Percentiles rank a stretch among this genome's conserved stretches.
Conservation (phyloP, 2,329 filamentous ascomycete genomes). For the Fusarium liriodendri region DNA sequence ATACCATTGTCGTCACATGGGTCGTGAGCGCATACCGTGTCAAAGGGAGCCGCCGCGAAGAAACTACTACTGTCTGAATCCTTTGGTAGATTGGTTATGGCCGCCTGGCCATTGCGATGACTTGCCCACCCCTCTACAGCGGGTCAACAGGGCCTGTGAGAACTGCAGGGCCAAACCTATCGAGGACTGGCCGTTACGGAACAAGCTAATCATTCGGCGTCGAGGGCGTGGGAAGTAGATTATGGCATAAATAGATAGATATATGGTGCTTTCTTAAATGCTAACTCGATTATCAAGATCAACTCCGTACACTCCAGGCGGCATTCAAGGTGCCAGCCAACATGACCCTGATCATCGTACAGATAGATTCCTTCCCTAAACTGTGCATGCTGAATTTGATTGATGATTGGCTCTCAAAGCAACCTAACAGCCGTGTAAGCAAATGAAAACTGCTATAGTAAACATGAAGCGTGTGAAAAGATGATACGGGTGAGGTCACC, state of each 20-base stretch:
- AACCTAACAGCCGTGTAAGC: slow-evolving; percentile 24
- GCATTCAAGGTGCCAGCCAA: slow-evolving; percentile 11
- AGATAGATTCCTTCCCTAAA: slow-evolving; percentile 18
- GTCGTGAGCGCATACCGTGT: slow-evolving; percentile 15
- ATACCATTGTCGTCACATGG: slow-evolving; percentile 39
- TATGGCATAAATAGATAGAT: slow-evolving; percentile 17
- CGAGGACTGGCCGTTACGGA: not conserved
- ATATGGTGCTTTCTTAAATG: slow-evolving; percentile 22
- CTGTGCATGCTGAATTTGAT: slow-evolving; percentile 29
- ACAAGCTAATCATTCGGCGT: not conserved
- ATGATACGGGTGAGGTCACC: slow-evolving; percentile 23
- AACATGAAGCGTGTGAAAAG: slow-evolving; percentile 29
- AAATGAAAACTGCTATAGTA: slow-evolving; percentile 23
- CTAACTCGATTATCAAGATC: slow-evolving; percentile 22
- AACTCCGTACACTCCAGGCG: slow-evolving; percentile 29
- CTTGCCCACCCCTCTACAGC: not conserved
- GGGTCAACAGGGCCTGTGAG: slow-evolving; percentile 4
- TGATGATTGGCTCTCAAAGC: slow-evolving; percentile 8
- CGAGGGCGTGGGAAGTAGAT: not conserved
- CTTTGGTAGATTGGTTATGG: slow-evolving; percentile 11
- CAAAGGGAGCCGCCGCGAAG: not conserved
- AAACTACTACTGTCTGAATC: not conserved
- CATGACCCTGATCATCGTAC: slow-evolving; percentile 11
- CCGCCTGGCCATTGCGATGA: slow-evolving; percentile 1
- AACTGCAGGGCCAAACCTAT: slow-evolving; percentile 1